A percentile compares a stretch with the other conserved stretches of the same genome.
Evolutionary conservation across 73 alveolate genomes (phyloP).

Genomic region (Paramecium pentaurelia): DNA sequence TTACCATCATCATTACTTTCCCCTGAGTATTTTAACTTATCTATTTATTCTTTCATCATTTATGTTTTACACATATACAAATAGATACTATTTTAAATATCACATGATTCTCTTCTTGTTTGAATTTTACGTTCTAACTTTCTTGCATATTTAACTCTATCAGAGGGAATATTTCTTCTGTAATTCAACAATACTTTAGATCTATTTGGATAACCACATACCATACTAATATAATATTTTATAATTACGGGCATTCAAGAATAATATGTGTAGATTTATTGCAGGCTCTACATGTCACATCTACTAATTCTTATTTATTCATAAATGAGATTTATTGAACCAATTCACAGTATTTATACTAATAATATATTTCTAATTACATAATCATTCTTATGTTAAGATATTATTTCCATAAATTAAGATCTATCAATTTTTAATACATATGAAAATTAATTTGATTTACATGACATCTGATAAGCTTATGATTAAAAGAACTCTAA

Average conservation of each 20-base stretch:
- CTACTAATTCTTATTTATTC: background rate
- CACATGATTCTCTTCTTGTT: background rate
- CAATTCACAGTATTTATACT: conserved; percentile 21
- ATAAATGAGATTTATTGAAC: background rate
- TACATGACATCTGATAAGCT: conserved; percentile 7
- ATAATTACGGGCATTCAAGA: background rate
- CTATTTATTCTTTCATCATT: background rate
- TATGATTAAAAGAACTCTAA: conserved; percentile 5
- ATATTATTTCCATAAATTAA: background rate
- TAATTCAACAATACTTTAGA: background rate
- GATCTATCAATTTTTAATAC: background rate
- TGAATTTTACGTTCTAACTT: background rate
- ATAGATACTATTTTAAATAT: background rate
- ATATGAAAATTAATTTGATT: conserved; percentile 15
- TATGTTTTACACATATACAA: background rate
- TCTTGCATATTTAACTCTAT: background rate
- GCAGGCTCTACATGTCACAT: conserved; percentile 26
- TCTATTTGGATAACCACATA: conserved; percentile 47
- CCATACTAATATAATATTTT: background rate
- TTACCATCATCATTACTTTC: background rate
- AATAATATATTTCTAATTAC: background rate
- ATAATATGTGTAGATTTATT: background rate
- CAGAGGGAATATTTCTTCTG: conserved; percentile 37
- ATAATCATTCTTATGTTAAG: background rate
- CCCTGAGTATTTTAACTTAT: background rate